Base-by-base conservation (phyloP, 2,329 filamentous ascomycete species). In the Leptographium procerum region DNA sequence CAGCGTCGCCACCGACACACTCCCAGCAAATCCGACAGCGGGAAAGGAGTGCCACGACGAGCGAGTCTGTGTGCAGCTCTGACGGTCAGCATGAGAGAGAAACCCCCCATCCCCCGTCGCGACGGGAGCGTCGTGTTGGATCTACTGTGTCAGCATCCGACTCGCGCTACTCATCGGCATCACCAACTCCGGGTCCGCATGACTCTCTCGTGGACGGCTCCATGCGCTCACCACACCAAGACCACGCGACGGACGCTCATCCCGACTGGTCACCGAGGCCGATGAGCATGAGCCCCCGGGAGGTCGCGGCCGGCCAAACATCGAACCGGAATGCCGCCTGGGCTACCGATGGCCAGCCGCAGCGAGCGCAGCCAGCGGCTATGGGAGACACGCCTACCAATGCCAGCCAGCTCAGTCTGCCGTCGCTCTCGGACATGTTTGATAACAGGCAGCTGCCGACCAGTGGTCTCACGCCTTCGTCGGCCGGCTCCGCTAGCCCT, bases 391-490 rank as follows among this genome's bases (percentile, higher is more conserved):
- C 33, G 5, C 9, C 55, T 10, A 34, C 16, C 8, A 26, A 24
- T 16, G 29, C 40, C n/a, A 58, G 36, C 24, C 70, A 72, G 14
- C 69, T 70, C 34, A 69, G 70, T 36, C 67, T 80, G 3, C 77
- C 77, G 5, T 75, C 76, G 0, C 64, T 80, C 8, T 77, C 74
- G 1, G 74, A 79, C 59, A 71, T 80, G 64, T 69, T 80, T 34
- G 75, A 76, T n/a, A 67, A 69, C 51, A 68, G 69, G 14, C 59
- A 62, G 5, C 56, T 66, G 31, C 60, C 65, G 9, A 24, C 62
- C 16, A 66, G 62, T 16, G 57, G 55, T n/a, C 40, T 43, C 40
- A 43, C 40, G 40, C 40, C 40, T 3, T 43, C 40, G 40, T 26
- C 57, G 4, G 19, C 59, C 3, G 29, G 50, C 3, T 61, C 31